Percentiles rank a stretch among this genome's conserved stretches.
These are phyloP conservation scores for Tanacetum coccineum DNA, from an alignment of 129 eudicot genomes.

Conservation along the genomic window DNA sequence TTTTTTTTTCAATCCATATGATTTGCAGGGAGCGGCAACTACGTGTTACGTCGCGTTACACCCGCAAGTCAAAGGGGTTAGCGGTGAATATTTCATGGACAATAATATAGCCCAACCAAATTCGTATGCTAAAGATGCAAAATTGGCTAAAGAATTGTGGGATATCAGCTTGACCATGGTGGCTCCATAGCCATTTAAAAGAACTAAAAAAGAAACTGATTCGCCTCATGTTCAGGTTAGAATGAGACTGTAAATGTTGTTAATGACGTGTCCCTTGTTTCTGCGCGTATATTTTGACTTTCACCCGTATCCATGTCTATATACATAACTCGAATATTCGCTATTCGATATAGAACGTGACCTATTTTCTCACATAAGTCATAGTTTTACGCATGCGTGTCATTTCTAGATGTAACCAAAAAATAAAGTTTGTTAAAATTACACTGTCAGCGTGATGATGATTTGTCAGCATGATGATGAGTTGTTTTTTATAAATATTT, in stretches of 20 bases:
- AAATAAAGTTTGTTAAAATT: conserved; percentile 10
- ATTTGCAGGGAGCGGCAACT: conserved; percentile 36
- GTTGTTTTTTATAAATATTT: not conserved
- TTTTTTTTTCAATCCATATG: not conserved
- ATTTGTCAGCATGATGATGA: no score
- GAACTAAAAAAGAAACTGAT: not conserved
- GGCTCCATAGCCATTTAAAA: conserved; percentile 21
- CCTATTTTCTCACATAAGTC: no score
- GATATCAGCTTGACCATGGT: conserved; percentile 36
- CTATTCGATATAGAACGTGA: no score
- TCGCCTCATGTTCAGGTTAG: not conserved
- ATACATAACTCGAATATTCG: not conserved
- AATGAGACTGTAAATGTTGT: conserved; percentile 21
- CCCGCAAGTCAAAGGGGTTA: conserved; percentile 29
- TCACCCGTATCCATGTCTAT: not conserved
- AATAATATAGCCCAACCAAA: conserved; percentile 28
- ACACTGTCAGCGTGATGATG: no score
- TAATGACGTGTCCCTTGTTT: conserved; percentile 21
- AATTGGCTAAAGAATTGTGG: conserved; percentile 31
- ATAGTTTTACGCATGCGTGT: no score
- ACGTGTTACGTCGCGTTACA: conserved; percentile 32
- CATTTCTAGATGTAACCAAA: not conserved
- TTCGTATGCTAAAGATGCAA: conserved; percentile 32
- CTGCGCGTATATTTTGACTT: not conserved
- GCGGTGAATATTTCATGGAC: conserved; percentile 38